A percentile compares a stretch with the other conserved stretches of the same genome.
Conservation (phyloP, 306 rosid species). For the Prunus campanulata region DNA sequence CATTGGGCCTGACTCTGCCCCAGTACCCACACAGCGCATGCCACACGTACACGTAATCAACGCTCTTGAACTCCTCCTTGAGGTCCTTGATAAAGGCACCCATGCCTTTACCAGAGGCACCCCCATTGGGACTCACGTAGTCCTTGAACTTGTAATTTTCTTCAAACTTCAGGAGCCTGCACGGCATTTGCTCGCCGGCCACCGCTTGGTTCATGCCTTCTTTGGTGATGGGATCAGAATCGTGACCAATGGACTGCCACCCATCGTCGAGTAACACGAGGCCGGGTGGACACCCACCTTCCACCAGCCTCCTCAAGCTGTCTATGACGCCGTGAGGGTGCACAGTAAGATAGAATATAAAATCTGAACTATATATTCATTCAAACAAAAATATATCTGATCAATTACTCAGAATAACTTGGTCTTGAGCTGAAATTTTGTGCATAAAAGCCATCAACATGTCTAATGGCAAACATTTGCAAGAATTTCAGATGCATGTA, state of each 20-base stretch:
- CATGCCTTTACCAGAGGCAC: conserved; percentile 39
- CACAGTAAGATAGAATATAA: conserved; percentile 60
- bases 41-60: conserved; percentile 89
- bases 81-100: conserved; percentile 64
- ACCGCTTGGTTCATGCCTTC: conserved; percentile 69
- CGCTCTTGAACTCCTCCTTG: conserved; percentile 58
- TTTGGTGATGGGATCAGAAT: conserved; percentile 50
- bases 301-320: conserved; percentile 54
- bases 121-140: conserved; percentile 28
- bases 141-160: conserved; percentile 80
- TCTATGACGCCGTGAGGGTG: conserved; percentile 69
- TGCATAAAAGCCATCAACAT: too few relatives aligned
- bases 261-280: conserved; percentile 82
- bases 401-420: too few relatives aligned
- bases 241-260: conserved; percentile 84
- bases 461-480: too few relatives aligned
- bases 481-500: too few relatives aligned
- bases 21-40: conserved; percentile 93
- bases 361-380: too few relatives aligned
- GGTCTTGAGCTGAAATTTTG: too few relatives aligned
- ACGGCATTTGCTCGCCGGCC: conserved; percentile 95
- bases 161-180: conserved; percentile 58
- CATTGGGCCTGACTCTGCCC: conserved; percentile 85
- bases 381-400: too few relatives aligned
- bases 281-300: conserved; percentile 90